Evolutionary conservation across 1,139 yeast species (phyloP), one percentile per base, ranked within the genome.

Genomic region (Torulaspora pretoriensis): DNA sequence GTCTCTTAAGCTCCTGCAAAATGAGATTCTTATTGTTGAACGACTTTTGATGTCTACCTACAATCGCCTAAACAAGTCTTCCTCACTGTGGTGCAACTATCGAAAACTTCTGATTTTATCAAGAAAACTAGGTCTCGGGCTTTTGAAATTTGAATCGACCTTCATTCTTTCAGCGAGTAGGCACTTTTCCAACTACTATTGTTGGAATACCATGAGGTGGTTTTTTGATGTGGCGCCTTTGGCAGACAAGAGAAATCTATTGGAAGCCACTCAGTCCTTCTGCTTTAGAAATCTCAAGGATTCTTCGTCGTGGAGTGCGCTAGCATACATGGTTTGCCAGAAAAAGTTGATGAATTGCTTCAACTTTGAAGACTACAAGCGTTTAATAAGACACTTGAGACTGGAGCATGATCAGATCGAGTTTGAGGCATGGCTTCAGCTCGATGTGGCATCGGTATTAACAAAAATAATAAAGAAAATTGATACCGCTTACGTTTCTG

Each of bases 161-260:
- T 55, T 63, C 13, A 13, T 59, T 2, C 40, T 37, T 4, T 59
- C 71, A 1, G 69, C 64, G 0, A 47, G 48, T 10, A 40, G 56
- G 3, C 79, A 74, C 53, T 62, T 65, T 9, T 61, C 73, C 2
- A 74, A 72, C 47, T 74, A 73, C 48, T 73, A 74, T 45, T 69
- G 75, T 1, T 68, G 74, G 69, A 63, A 64, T 38, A 61, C 67
- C 13, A 42, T 67, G n/a, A 53, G 70, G 24, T 72, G 70, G 60
- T 47, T 65, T 14, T 52, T 60, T 29, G 65, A 61, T 53, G 28
- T 45, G 17, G 28, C 44, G 17, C 9, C 48, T n/a, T 22, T 12
- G 1, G 13, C 40, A 7, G 41, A 44, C 4, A 54, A 48, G 35
- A 16, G n/a, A 1, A 30, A 26, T 5, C 43, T 61, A 2, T 45